Conservation (phyloP, 2,329 filamentous ascomycete genomes). For the Alternaria sp. region DNA sequence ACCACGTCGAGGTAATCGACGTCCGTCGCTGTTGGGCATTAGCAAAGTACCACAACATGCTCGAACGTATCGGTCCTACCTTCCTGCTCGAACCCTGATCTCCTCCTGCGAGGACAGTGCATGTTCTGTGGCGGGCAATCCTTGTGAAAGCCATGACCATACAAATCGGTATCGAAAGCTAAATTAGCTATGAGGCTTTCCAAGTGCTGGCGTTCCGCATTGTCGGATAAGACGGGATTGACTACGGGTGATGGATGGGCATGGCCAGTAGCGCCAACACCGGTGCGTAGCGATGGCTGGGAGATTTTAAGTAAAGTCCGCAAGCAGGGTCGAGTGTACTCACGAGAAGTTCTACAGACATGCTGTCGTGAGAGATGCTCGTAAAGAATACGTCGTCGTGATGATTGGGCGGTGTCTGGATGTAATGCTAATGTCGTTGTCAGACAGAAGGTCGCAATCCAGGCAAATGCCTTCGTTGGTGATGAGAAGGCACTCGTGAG, state of each 20-base stretch:
- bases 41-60: background rate
- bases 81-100: constrained; percentile 15
- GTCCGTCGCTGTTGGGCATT: background rate
- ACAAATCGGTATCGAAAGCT: constrained; percentile 21
- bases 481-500: background rate
- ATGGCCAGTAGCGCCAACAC: constrained; percentile 6
- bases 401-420: background rate
- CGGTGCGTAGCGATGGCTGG: constrained; percentile 7
- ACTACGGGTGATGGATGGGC: constrained; percentile 21
- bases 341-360: constrained; percentile 2
- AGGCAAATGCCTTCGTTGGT: background rate
- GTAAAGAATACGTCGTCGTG: constrained; percentile 8
- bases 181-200: constrained; percentile 12
- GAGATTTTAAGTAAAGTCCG: background rate
- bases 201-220: background rate
- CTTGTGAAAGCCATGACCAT: constrained; percentile 19
- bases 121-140: constrained; percentile 16
- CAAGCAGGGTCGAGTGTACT: background rate
- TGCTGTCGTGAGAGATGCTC: constrained; percentile 10
- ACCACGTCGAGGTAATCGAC: constrained; percentile 43
- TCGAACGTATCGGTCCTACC: constrained; percentile 9
- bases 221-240: background rate
- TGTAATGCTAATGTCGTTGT: background rate
- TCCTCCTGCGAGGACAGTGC: constrained; percentile 33
- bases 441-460: background rate